Evolutionary conservation across 2,329 filamentous ascomycete species (phyloP).

Genomic region (Penicillium occitanis): DNA sequence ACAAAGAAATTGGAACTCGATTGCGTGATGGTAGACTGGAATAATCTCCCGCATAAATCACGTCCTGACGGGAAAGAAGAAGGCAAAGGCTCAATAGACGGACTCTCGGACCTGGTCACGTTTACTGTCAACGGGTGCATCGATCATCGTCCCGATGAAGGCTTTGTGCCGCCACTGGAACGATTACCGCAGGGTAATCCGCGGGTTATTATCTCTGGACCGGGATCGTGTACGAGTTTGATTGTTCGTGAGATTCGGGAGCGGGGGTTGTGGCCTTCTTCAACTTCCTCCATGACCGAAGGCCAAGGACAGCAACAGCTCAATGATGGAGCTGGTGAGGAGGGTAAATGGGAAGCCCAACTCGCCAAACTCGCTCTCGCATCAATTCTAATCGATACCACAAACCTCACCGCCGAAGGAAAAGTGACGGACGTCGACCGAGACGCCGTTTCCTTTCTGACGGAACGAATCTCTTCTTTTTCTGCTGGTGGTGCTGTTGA

Average conservation of each 20-base stretch:
- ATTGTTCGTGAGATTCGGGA: constrained; percentile 53
- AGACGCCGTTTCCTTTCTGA: constrained; percentile 52
- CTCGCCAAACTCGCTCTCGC: constrained; percentile 42
- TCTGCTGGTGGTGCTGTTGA: constrained; percentile 23
- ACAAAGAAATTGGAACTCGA: constrained; percentile 9
- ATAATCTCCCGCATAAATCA: constrained; percentile 46
- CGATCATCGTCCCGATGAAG: constrained; percentile 64
- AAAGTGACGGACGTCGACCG: constrained; percentile 52
- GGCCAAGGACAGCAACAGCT: neutral
- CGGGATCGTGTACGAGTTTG: constrained; percentile 61
- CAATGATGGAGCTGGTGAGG: constrained; percentile 36
- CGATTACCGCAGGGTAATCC: constrained; percentile 44
- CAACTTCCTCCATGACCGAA: neutral
- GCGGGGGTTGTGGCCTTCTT: constrained; percentile 43
- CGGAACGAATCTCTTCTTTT: constrained; percentile 47
- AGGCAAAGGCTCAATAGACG: constrained; percentile 49
- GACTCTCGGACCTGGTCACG: constrained; percentile 43
- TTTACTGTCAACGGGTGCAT: constrained; percentile 54
- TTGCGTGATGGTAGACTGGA: constrained; percentile 45
- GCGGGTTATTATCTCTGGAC: constrained; percentile 53
- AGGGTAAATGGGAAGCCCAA: constrained; percentile 34
- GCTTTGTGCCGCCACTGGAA: constrained; percentile 45
- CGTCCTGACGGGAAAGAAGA: constrained; percentile 26
- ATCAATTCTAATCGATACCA: constrained; percentile 47
- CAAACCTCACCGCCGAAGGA: constrained; percentile 45